phyloP scores from a whole-genome alignment of 768 basidiomycete species.

The Mycena metata region DNA sequence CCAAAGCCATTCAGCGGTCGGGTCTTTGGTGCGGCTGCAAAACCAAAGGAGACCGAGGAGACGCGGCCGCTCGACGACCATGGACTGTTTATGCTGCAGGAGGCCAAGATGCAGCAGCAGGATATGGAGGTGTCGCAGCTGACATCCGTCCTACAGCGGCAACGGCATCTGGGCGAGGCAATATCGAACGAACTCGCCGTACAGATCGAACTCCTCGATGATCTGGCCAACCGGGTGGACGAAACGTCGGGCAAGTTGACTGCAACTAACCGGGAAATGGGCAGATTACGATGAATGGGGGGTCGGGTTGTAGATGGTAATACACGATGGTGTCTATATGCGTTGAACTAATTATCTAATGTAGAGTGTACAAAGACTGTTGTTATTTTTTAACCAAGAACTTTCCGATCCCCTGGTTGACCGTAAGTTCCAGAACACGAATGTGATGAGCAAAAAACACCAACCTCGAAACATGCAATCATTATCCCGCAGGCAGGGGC shows the following conservation, averaged over 20 bases:
- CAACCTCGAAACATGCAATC: conserved; percentile 95
- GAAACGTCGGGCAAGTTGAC: conserved; percentile 82
- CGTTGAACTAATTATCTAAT: conserved; percentile 37
- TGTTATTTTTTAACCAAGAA: conserved; percentile 57
- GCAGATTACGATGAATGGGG: conserved; percentile 70
- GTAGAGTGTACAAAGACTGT: conserved; percentile 47
- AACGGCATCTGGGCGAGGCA: conserved; percentile 88
- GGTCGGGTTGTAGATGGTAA: conserved; percentile 34
- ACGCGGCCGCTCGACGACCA: conserved; percentile 91
- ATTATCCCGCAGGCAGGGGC: conserved; percentile 98
- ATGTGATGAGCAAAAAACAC: conserved; percentile 38
- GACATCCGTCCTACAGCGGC: conserved; percentile 85
- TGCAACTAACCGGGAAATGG: conserved; percentile 85
- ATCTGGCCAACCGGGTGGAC: conserved; percentile 83
- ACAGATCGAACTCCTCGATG: conserved; percentile 91
- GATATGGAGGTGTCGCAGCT: conserved; percentile 86
- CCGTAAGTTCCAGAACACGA: conserved; percentile 31
- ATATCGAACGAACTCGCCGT: conserved; percentile 85
- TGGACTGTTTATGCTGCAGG: conserved; percentile 85
- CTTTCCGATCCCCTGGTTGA: conserved; percentile 69
- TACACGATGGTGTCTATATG: conserved; percentile 39
- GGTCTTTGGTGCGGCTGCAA: conserved; percentile 79
- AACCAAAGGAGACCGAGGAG: conserved; percentile 83
- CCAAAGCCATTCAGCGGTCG: conserved; percentile 67
- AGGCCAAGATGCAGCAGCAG: conserved; percentile 85